phyloP scores from a whole-genome alignment of 805 yeast species.

The Yamadazyma paraphyllophila region DNA sequence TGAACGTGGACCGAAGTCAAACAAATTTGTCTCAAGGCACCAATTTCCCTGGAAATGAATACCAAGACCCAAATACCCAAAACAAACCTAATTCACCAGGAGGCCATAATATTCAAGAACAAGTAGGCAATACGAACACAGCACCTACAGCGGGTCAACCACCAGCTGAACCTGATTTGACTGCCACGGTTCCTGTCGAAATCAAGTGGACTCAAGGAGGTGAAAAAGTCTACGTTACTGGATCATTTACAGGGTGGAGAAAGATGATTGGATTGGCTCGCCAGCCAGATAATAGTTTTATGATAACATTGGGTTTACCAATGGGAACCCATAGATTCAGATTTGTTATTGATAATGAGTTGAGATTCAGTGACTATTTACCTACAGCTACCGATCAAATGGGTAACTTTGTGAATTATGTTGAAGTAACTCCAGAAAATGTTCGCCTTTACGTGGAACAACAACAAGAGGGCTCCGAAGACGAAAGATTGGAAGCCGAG shows the following conservation, averaged over 20 bases:
- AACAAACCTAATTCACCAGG: not conserved
- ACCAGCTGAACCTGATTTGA: constrained; percentile 22
- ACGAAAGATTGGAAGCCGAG: constrained; percentile 17
- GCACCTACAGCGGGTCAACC: constrained; percentile 7
- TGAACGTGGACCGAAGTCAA: constrained; percentile 21
- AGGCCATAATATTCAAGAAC: not conserved
- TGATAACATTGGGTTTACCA: constrained; percentile 74
- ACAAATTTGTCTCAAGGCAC: constrained; percentile 8
- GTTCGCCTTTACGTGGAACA: constrained; percentile 29
- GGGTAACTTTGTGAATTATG: constrained; percentile 92
- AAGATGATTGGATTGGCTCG: constrained; percentile 86
- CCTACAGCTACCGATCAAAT: constrained; percentile 98
- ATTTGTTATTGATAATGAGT: constrained; percentile 91
- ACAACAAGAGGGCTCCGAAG: constrained; percentile 20
- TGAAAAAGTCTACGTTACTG: constrained; percentile 89
- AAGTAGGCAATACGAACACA: constrained; percentile 3
- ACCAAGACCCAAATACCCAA: no score
- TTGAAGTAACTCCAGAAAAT: constrained; percentile 61
- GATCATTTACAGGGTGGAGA: constrained; percentile 97
- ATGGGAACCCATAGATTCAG: constrained; percentile 92
- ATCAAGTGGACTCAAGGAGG: constrained; percentile 98
- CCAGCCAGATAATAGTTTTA: constrained; percentile 53
- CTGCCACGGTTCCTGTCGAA: constrained; percentile 51
- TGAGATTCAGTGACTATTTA: constrained; percentile 79
- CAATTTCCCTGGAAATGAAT: not conserved